phyloP scores from a whole-genome alignment of 257 asterid species.

The Gardenia jasminoides region DNA sequence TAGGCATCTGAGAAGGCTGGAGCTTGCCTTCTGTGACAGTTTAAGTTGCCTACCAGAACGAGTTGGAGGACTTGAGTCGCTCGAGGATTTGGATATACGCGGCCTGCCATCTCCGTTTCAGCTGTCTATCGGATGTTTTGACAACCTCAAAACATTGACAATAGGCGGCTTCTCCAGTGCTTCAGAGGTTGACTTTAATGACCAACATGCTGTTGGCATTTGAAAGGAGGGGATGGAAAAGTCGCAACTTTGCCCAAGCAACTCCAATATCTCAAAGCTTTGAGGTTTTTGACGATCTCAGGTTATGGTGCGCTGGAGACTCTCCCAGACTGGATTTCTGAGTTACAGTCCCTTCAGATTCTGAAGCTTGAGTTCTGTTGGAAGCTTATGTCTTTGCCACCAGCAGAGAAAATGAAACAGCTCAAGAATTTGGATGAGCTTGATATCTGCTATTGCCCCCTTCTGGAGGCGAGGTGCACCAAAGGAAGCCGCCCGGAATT shows the following conservation, averaged over 20 bases:
- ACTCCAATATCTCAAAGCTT: conserved; percentile 12
- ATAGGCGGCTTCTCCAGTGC: conserved; percentile 10
- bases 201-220: background rate
- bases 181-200: background rate
- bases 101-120: conserved; percentile 13
- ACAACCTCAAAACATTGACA: conserved; percentile 1
- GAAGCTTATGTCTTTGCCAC: conserved; percentile 12
- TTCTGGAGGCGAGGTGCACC: conserved; percentile 12
- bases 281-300: conserved; percentile 9
- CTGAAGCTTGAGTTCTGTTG: background rate
- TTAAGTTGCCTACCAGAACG: conserved; percentile 12
- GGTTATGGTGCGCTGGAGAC: conserved; percentile 15
- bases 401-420: conserved; percentile 5
- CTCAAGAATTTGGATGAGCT: conserved; percentile 17
- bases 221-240: background rate
- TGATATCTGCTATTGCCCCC: conserved; percentile 6
- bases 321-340: conserved; percentile 21
- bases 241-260: background rate
- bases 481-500: conserved; percentile 25
- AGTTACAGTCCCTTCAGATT: conserved; percentile 6
- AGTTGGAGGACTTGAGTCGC: conserved; percentile 8
- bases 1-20: background rate
- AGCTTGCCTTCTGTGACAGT: background rate
- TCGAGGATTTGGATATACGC: conserved; percentile 15
- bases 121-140: conserved; percentile 1